These are phyloP conservation scores for Pyricularia grisea DNA, from an alignment of 2,329 filamentous ascomycete genomes.

Conservation along the genomic window DNA sequence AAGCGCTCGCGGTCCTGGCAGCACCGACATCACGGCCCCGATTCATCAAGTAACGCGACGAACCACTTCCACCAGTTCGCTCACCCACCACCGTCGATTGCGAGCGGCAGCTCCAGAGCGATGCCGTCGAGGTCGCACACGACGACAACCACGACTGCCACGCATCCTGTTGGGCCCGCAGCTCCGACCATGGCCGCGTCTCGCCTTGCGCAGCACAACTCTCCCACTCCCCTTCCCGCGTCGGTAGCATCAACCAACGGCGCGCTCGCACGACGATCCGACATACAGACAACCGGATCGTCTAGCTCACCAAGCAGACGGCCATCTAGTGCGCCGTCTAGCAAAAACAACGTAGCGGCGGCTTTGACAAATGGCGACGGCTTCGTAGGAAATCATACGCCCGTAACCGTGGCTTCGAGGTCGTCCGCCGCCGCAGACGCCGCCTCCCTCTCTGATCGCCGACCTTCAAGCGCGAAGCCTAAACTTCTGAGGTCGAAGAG, in stretches of 20 bases:
- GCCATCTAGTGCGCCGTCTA: conserved; percentile 35
- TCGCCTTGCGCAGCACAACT: not conserved
- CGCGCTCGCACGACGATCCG: not conserved
- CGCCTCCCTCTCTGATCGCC: not conserved
- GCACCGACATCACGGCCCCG: conserved; percentile 4
- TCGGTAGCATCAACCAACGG: not conserved
- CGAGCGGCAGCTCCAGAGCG: conserved; percentile 5
- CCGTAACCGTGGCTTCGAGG: conserved; percentile 13
- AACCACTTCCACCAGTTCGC: conserved; percentile 3
- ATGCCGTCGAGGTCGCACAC: conserved; percentile 7
- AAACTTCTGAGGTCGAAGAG: conserved; percentile 47
- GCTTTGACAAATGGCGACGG: not conserved
- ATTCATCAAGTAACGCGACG: not conserved
- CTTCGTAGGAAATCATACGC: conserved; percentile 8
- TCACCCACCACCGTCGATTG: conserved; percentile 1
- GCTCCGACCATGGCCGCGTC: not conserved
- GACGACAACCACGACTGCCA: not conserved
- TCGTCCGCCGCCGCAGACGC: conserved; percentile 1
- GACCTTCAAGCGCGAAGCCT: conserved; percentile 28
- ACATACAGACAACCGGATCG: not conserved
- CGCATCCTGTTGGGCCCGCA: not conserved
- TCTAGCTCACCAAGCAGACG: conserved; percentile 17
- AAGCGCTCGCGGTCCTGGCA: not conserved
- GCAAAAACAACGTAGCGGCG: conserved; percentile 19
- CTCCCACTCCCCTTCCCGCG: not conserved